Conservation (phyloP, 2,329 filamentous ascomycete genomes). For the Phyllosticta citrichinensis region DNA sequence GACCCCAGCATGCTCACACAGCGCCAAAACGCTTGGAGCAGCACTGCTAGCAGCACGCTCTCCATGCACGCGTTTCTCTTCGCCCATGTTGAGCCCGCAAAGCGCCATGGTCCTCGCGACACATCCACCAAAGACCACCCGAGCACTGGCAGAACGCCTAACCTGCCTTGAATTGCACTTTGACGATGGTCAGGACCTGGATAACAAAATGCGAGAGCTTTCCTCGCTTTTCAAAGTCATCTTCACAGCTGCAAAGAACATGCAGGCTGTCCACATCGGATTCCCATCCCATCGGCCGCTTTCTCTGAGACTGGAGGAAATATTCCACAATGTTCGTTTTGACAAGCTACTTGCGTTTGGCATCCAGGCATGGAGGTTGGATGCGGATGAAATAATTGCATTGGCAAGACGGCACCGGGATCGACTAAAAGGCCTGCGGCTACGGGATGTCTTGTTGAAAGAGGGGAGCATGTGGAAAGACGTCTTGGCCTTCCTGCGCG, state of each 20-base stretch:
- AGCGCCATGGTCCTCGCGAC: slow-evolving; percentile 44
- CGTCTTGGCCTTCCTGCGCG: slow-evolving; percentile 46
- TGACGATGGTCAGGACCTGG: slow-evolving; percentile 47
- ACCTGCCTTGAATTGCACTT: slow-evolving; percentile 56
- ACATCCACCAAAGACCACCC: slow-evolving; percentile 38
- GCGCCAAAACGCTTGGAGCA: slow-evolving; percentile 47
- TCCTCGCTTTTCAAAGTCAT: slow-evolving; percentile 48
- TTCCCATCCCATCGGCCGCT: slow-evolving; percentile 50
- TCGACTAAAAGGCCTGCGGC: slow-evolving; percentile 47
- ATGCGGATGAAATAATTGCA: slow-evolving; percentile 49
- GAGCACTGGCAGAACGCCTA: slow-evolving; percentile 45
- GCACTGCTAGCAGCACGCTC: slow-evolving; percentile 48
- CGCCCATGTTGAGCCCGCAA: slow-evolving; percentile 52
- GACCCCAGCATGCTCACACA: slow-evolving; percentile 53
- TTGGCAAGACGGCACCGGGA: slow-evolving; percentile 47
- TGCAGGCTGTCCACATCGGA: slow-evolving; percentile 54
- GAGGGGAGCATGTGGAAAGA: slow-evolving; percentile 52
- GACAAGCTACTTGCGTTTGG: slow-evolving; percentile 52
- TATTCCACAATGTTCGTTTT: slow-evolving; percentile 55
- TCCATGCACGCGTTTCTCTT: slow-evolving; percentile 50
- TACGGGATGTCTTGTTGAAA: slow-evolving; percentile 52
- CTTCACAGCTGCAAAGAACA: slow-evolving; percentile 49
- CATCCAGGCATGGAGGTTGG: slow-evolving; percentile 54
- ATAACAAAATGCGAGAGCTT: slow-evolving; percentile 47
- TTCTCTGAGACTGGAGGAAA: slow-evolving; percentile 46